Base-by-base conservation (phyloP, 2,329 filamentous ascomycete species). In the Monosporascus sp. region DNA sequence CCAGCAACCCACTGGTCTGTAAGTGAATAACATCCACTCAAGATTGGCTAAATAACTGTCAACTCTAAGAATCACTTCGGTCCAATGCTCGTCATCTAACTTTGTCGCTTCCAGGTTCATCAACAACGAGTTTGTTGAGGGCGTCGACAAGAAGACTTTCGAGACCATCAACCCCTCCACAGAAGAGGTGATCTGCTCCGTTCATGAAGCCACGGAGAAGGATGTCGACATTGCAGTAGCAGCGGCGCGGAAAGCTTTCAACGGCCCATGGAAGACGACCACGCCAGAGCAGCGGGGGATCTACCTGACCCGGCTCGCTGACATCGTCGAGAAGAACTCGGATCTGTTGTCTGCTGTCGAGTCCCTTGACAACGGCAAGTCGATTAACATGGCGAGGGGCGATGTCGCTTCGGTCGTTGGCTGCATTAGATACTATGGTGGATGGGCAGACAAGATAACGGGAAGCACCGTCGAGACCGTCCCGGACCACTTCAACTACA, bases 371-470 rank as follows among this genome's bases (percentile, higher is more conserved):
- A 91, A 95, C 68, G 92, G 88, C 71, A 94, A 94, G 81, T 85
- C 88, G 58, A 82, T 91, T 70, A 78, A 68, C 66, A 84, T 90
- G 81, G 87, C 89, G 58, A 87, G 84, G 68, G 87, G 84, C 38
- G 91, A 96, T 68, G 79, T 96, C 43, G 75, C 71, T 51, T 80
- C 82, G 62, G 85, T 86, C 54, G 78, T 82, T 60, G 85, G 79
- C 67, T 87, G 82, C 74, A 73, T 97, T 66, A 85, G 91, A 72
- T 97, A 93, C 77, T 94, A 92, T 69, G 91, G 82, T 67, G 91
- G 91, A 57, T 96, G 88, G 86, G 89, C 91, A 65, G 91, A 96
- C 79, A 96, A 96, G 85, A 86, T 94, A 61, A 80, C 86, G 72
- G 91, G 91, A 72, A 91, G 92, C 79, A 90, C 91, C 53, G 85